Evolutionary conservation across 257 asterid species (phyloP).

Genomic region (Eucommia ulmoides): DNA sequence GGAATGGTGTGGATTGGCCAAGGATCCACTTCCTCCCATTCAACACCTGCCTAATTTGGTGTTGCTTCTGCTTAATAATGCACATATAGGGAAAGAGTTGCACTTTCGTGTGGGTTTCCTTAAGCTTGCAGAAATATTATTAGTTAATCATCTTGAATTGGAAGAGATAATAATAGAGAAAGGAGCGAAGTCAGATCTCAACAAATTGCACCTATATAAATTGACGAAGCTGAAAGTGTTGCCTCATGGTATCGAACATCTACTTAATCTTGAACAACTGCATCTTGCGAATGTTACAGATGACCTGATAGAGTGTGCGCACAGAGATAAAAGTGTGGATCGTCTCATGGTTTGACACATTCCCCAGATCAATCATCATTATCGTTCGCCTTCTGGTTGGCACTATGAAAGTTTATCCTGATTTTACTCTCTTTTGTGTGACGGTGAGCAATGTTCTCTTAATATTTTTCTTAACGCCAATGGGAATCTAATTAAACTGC

Average conservation of each 20-base stretch:
- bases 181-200: neutral
- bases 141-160: neutral
- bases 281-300: conserved; percentile 7
- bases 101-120: neutral
- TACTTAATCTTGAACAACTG: conserved; percentile 4
- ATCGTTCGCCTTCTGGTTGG: no score
- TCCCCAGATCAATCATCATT: no score
- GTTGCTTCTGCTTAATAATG: neutral
- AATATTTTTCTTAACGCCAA: no score
- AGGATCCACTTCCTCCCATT: neutral
- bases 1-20: neutral
- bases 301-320: conserved; percentile 7
- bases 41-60: neutral
- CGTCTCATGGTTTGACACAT: no score
- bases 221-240: conserved; percentile 11
- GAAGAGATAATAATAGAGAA: neutral
- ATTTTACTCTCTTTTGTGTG: no score
- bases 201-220: neutral
- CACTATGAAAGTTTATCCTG: no score
- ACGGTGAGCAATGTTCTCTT: no score
- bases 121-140: neutral
- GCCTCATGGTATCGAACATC: conserved; percentile 16
- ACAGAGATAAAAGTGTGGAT: no score
- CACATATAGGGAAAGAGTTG: neutral
- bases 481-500: no score